Base-by-base conservation (phyloP, 2,329 filamentous ascomycete genomes). In the Colletotrichum aenigma region DNA sequence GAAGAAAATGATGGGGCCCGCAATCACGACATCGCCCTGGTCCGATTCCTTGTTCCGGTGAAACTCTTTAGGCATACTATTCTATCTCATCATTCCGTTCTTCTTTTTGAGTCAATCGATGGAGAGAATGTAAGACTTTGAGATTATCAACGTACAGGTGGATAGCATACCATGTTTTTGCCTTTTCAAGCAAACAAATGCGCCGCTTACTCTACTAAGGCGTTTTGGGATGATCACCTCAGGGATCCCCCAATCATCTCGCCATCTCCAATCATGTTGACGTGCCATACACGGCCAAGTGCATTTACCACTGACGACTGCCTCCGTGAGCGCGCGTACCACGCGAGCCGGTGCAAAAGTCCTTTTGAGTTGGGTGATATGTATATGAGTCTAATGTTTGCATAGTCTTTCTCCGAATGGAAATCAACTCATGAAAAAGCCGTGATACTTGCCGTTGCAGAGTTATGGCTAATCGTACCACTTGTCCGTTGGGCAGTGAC, bases 1-100 rank as follows among this genome's bases (percentile, higher is more conserved):
- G 7, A 24, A 32, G 43, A 55, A 55, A 48, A 48, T 21, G 64
- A 55, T 62, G 65, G 65, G 28, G 43, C 65, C 28, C 34, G n/a
- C 48, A 32, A 67, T 67, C 65, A 68, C 48, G 48, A 58, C 30
- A 60, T 68, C 48, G 26, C 48, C 66, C 66, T 24, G 15, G 62
- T 62, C 43, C 43, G 43, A 48, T 48, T 48, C n/a, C 43, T 48
- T 21, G 10, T 21, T 10, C 10, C 6, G 2, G 43, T 7, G 1
- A 48, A n/a, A n/a, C 5, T 21, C 1, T 0, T 2, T 43, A 10
- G 38, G 38, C 4, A n/a, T n/a, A 2, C 4, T 18, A 16, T 38
- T 3, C 16, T 43, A 43, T 43, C 16, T 43, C 36, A 9, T 5
- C 3, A 10, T n/a, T 10, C 16, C 8, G 16, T 9, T n/a, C 6